Percentiles rank a stretch among this genome's conserved stretches.
These are phyloP conservation scores for Speleostelium caveatum DNA, from an alignment of 78 protist species.

Conservation along the genomic window DNA sequence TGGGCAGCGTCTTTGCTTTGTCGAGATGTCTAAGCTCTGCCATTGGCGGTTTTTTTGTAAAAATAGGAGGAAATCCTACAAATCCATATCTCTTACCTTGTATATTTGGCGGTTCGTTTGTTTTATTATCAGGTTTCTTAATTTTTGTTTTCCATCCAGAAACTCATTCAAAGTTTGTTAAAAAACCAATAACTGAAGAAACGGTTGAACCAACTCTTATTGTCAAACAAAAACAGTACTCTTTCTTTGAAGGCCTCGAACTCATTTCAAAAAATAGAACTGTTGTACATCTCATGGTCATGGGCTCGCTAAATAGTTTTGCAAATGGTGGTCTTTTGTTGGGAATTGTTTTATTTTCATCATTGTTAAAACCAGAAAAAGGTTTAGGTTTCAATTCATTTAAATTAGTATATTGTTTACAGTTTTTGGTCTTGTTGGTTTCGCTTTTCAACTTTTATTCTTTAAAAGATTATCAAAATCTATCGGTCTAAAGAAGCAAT, in stretches of 20 bases:
- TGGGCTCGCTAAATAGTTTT: conserved; percentile 11
- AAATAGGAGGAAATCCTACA: too few relatives aligned
- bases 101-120: conserved; percentile 19
- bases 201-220: neutral
- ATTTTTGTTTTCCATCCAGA: conserved; percentile 21
- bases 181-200: neutral
- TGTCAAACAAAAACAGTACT: neutral
- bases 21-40: conserved; percentile 40
- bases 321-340: conserved; percentile 12
- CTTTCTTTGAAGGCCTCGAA: conserved; percentile 14
- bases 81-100: conserved; percentile 9
- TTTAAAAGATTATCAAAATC: conserved; percentile 24
- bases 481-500: conserved; percentile 28
- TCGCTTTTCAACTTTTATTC: conserved; percentile 20
- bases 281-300: neutral
- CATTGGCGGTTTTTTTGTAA: conserved; percentile 7
- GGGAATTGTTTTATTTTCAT: conserved; percentile 4
- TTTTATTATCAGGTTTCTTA: conserved; percentile 1
- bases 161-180: conserved; percentile 31
- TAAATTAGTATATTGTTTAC: conserved; percentile 31
- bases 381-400: conserved; percentile 25
- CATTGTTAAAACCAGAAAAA: neutral
- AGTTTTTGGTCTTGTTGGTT: conserved; percentile 31
- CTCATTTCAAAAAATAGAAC: neutral
- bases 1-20: conserved; percentile 33